phyloP scores from a whole-genome alignment of 805 yeast species.

The Nakazawaea ambrosiae region DNA sequence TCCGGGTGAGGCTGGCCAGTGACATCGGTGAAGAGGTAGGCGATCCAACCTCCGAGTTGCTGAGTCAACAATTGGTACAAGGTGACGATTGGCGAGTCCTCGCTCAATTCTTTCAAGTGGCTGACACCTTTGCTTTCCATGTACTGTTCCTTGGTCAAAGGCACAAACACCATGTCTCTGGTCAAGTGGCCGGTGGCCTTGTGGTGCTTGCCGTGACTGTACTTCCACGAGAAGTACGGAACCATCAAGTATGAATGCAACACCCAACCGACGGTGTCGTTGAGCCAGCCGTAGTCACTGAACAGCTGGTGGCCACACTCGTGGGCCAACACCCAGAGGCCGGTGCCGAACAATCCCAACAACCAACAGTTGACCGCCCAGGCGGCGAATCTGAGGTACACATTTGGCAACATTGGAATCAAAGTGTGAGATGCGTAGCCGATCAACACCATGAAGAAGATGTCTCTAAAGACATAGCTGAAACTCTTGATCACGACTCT shows the following conservation, averaged over 20 bases:
- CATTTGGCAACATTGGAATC: slow-evolving; percentile 34
- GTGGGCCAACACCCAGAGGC: slow-evolving; percentile 57
- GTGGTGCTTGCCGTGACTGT: slow-evolving; percentile 54
- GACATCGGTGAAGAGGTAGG: slow-evolving; percentile 60
- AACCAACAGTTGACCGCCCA: slow-evolving; percentile 35
- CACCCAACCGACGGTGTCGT: slow-evolving; percentile 55
- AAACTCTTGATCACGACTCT: slow-evolving; percentile 43
- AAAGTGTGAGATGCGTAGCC: slow-evolving; percentile 35
- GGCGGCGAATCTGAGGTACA: slow-evolving; percentile 28
- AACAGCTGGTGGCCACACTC: slow-evolving; percentile 64
- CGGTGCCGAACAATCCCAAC: slow-evolving; percentile 49
- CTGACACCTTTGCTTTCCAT: slow-evolving; percentile 27
- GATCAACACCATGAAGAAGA: slow-evolving; percentile 32
- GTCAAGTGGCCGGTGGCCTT: slow-evolving; percentile 56
- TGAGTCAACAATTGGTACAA: slow-evolving; percentile 50
- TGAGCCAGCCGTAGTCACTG: slow-evolving; percentile 44
- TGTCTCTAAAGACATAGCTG: slow-evolving; percentile 47
- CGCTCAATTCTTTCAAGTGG: slow-evolving; percentile 48
- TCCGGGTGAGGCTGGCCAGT: slow-evolving; percentile 65
- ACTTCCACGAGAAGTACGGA: slow-evolving; percentile 61
- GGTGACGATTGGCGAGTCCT: slow-evolving; percentile 69
- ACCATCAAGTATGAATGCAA: slow-evolving; percentile 50
- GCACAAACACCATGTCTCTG: slow-evolving; percentile 55
- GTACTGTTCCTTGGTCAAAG: slow-evolving; percentile 43
- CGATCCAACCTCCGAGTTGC: slow-evolving; percentile 74